phyloP scores from a whole-genome alignment of 2,329 filamentous ascomycete species.

The Cercospora sojina region DNA sequence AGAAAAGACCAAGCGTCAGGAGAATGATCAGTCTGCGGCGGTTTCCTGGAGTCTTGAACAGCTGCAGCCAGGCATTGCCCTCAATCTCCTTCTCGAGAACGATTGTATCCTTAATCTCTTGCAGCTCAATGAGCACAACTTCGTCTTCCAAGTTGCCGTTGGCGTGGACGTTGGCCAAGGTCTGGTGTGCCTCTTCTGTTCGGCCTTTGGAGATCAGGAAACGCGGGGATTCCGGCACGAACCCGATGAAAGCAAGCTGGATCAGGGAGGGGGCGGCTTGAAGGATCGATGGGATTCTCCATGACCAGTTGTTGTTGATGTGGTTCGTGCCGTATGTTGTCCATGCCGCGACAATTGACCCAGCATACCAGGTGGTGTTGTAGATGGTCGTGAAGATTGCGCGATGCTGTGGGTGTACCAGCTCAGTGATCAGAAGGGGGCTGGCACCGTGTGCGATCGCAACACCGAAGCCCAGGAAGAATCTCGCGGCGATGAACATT shows the following conservation, averaged over 20 bases:
- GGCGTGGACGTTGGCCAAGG: conserved; percentile 55
- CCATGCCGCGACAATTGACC: conserved; percentile 50
- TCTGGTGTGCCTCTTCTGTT: conserved; percentile 50
- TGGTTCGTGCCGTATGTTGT: conserved; percentile 47
- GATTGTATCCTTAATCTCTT: conserved; percentile 53
- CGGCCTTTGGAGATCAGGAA: conserved; percentile 57
- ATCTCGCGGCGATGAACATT: conserved; percentile 48
- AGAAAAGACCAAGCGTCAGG: conserved; percentile 56
- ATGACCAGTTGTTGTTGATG: conserved; percentile 48
- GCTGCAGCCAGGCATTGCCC: conserved; percentile 47
- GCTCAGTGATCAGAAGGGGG: conserved; percentile 41
- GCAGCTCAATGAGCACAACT: conserved; percentile 50
- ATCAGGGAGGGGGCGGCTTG: conserved; percentile 51
- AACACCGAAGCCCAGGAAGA: conserved; percentile 43
- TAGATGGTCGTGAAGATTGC: conserved; percentile 51
- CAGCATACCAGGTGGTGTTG: conserved; percentile 49
- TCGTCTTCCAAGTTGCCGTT: conserved; percentile 48
- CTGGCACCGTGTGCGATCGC: conserved; percentile 42
- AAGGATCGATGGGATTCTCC: conserved; percentile 55
- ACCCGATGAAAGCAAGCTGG: conserved; percentile 49
- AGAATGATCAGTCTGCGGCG: conserved; percentile 55
- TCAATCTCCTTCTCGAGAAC: conserved; percentile 50
- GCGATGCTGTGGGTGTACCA: conserved; percentile 52
- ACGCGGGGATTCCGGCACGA: conserved; percentile 61
- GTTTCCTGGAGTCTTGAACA: conserved; percentile 54